Evolutionary conservation across 805 yeast species (phyloP), one percentile per base, ranked within the genome.

Genomic region (Ogataea paraovalis): DNA sequence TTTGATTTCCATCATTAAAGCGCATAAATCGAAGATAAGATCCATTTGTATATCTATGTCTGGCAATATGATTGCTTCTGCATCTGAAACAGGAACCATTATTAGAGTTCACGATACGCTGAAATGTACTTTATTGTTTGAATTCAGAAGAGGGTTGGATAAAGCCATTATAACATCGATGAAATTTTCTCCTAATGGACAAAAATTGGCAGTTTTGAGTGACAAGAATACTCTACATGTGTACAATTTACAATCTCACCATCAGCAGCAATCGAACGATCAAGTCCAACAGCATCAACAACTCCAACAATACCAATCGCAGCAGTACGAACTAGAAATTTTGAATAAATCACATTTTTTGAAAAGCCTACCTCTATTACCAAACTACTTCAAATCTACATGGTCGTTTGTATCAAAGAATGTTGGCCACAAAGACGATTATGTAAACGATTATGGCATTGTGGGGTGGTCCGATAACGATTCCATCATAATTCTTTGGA

Each of bases 141-240:
- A 89, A 62, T 91, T 91, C 59, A 73, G 98, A 56, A 73, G 99
- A 43, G 99, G 99, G 0, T 63, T 91, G 19, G 98, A 94, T 64
- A 76, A 83, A 44, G 97, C 97, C 1, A 72, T 75, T 16, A 78
- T 94, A 7, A 86, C 85, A 37, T 84, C 94, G 7, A 83, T 94
- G 84, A 82, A 82, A 45, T 90, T 92, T 62, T 84, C 92, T 4
- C 90, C 87, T 8, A 76, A 81, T 54, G 91, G 89, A 41, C 66
- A 80, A 10, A 79, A 81, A 57, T 71, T 94, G 42, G 97, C 97
- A 0, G 90, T 89, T 5, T 70, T 94, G 21, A 85, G 96, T 14
- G 96, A 89, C 67, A 94, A 92, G 61, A 83, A 81, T 55, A 94
- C 99, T 0, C 68, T 94, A 45, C 99, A 94, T 66, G 79, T 92